Percentiles rank a stretch among this genome's conserved stretches.
These are phyloP conservation scores for thale cress (Arabidopsis thaliana) DNA, from an alignment of 345 rosid species.

Conservation along the genomic window DNA sequence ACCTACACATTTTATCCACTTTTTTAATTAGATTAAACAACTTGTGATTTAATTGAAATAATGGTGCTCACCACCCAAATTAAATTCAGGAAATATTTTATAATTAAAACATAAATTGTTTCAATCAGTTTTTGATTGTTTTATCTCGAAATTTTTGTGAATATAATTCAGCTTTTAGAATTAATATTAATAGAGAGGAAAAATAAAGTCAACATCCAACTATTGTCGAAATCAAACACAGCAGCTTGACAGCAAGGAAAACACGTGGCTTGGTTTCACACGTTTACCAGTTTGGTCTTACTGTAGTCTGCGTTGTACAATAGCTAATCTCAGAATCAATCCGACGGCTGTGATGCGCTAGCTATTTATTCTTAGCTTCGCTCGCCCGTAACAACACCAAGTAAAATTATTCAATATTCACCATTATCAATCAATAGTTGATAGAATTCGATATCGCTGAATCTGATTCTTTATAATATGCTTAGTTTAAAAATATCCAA, in stretches of 20 bases:
- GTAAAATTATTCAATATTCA: not conserved
- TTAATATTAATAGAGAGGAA: not conserved
- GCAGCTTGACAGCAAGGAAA: slow-evolving; percentile 43
- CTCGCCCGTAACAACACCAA: slow-evolving; percentile 30
- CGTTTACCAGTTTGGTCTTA: slow-evolving; percentile 31
- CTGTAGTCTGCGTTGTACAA: slow-evolving; percentile 33
- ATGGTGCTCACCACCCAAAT: slow-evolving; percentile 35
- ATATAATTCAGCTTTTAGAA: not conserved
- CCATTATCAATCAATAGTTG: slow-evolving; percentile 13
- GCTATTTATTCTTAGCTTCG: slow-evolving; percentile 40
- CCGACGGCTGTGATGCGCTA: slow-evolving; percentile 31
- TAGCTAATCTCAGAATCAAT: slow-evolving; percentile 12
- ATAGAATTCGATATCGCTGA: slow-evolving; percentile 34
- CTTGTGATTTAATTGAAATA: slow-evolving; percentile 3
- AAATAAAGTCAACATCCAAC: slow-evolving; percentile 43
- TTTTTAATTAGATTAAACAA: not conserved
- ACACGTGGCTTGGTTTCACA: slow-evolving; percentile 40
- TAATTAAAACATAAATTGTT: not conserved
- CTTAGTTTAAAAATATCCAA: not conserved
- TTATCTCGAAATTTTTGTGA: not conserved
- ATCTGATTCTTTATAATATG: slow-evolving; percentile 27
- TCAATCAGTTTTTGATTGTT: slow-evolving; percentile 8
- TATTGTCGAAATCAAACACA: slow-evolving; percentile 47
- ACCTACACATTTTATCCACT: slow-evolving; percentile 35
- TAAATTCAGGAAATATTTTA: not conserved